Conservation (phyloP, 331 rosid species). For the Erythrophleum ivorense region DNA sequence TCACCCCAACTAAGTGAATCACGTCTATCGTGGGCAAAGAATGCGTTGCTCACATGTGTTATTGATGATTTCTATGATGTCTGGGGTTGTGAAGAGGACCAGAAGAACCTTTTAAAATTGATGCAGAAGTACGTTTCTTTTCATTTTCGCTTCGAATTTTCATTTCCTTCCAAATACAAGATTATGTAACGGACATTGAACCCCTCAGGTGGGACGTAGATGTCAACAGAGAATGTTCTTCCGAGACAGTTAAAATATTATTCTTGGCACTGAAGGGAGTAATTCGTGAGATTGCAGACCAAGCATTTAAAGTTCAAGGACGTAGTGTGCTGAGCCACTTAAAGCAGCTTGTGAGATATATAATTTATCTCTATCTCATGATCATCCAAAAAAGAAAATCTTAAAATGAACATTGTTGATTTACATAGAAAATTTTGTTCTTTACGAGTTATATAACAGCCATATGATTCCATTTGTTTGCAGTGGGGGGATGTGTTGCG, state of each 20-base stretch:
- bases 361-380: too few relatives aligned
- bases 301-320: conserved; percentile 46
- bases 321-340: conserved; percentile 42
- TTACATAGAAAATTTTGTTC: too few relatives aligned
- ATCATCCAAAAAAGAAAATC: too few relatives aligned
- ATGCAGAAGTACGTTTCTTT: conserved; percentile 57
- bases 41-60: conserved; percentile 71
- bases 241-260: conserved; percentile 55
- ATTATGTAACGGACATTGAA: not conserved
- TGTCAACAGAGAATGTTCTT: conserved; percentile 48
- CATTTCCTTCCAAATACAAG: too few relatives aligned
- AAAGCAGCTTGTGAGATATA: conserved; percentile 47
- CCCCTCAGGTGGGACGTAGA: conserved; percentile 57
- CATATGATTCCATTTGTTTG: not conserved
- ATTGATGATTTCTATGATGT: conserved; percentile 87
- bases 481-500: conserved; percentile 61
- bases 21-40: conserved; percentile 82
- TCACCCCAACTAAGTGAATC: conserved; percentile 71
- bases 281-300: conserved; percentile 47
- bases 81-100: conserved; percentile 72
- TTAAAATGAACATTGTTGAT: too few relatives aligned
- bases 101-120: conserved; percentile 66
- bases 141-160: too few relatives aligned
- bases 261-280: conserved; percentile 49
- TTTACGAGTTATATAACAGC: too few relatives aligned